A percentile compares a stretch with the other conserved stretches of the same genome.
These are phyloP conservation scores for Backusella westeae DNA, from an alignment of 192 early-diverging fungal species.

Conservation along the genomic window DNA sequence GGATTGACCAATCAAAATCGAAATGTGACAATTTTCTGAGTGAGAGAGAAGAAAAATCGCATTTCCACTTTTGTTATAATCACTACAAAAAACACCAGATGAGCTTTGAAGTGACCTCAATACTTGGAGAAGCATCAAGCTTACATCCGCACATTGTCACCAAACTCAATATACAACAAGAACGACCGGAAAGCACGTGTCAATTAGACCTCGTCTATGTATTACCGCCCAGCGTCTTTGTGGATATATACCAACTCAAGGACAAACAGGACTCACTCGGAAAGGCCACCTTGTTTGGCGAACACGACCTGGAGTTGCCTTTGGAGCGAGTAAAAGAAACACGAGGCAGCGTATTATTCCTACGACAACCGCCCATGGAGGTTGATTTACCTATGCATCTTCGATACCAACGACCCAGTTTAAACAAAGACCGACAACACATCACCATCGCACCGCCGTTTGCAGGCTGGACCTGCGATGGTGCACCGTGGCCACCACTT, in stretches of 20 bases:
- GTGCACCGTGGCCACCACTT: neutral
- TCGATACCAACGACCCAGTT: conserved; percentile 15
- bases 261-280: neutral
- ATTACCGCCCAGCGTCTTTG: conserved; percentile 29
- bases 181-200: neutral
- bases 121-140: neutral
- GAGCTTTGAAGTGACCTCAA: neutral
- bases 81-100: neutral
- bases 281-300: conserved; percentile 11
- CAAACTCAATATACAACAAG: neutral
- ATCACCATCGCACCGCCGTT: conserved; percentile 15
- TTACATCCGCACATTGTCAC: conserved; percentile 20
- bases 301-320: conserved; percentile 24
- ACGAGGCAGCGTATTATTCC: conserved; percentile 15
- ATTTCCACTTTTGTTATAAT: too few relatives aligned
- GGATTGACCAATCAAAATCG: neutral
- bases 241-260: conserved; percentile 21
- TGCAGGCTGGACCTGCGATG: conserved; percentile 33
- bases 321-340: conserved; percentile 14
- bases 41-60: neutral
- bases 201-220: conserved; percentile 23
- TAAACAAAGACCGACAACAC: neutral
- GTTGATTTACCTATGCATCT: conserved; percentile 26
- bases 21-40: conserved; percentile 1
- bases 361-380: neutral